These are phyloP conservation scores for Aspergillus carlsbadensis DNA, from an alignment of 495 filamentous ascomycete genomes.

Conservation along the genomic window DNA sequence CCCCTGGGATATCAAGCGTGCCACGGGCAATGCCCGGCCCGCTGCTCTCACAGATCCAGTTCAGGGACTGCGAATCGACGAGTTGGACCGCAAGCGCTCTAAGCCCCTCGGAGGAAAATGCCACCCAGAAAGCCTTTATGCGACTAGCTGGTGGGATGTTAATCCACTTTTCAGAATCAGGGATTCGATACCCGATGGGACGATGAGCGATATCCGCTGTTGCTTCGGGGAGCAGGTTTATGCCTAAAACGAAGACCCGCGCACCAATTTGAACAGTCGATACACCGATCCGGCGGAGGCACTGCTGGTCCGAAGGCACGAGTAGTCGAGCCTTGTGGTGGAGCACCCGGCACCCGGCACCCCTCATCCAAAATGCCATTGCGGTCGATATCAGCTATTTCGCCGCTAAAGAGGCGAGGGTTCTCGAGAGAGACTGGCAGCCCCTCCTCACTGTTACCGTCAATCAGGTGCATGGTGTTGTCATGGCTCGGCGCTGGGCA, in stretches of 20 bases:
- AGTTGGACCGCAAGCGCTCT: slow-evolving; percentile 14
- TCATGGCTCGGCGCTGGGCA: not conserved
- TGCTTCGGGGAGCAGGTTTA: not conserved
- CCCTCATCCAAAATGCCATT: slow-evolving; percentile 10
- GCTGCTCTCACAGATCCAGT: slow-evolving; percentile 9
- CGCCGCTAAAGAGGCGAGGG: slow-evolving; percentile 9
- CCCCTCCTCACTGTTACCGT: no score
- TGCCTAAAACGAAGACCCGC: slow-evolving; percentile 11
- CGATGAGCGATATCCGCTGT: slow-evolving; percentile 6
- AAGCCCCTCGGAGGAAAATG: slow-evolving; percentile 14
- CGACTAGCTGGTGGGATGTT: slow-evolving; percentile 3
- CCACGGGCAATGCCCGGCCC: slow-evolving; percentile 10
- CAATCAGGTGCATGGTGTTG: no score
- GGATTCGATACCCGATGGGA: no score
- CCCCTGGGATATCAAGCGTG: no score
- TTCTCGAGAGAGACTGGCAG: not conserved
- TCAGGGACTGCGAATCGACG: slow-evolving; percentile 6
- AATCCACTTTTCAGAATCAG: slow-evolving; percentile 13
- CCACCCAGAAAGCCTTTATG: slow-evolving; percentile 5
- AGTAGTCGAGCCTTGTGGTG: slow-evolving; percentile 2
- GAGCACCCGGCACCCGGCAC: slow-evolving; percentile 18
- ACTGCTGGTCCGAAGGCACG: not conserved
- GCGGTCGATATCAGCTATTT: not conserved
- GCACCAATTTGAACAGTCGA: slow-evolving; percentile 13
- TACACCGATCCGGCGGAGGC: not conserved